Evolutionary conservation across 1,284 basidiomycete genomes (phyloP).

Genomic region (Sutorius eximius): DNA sequence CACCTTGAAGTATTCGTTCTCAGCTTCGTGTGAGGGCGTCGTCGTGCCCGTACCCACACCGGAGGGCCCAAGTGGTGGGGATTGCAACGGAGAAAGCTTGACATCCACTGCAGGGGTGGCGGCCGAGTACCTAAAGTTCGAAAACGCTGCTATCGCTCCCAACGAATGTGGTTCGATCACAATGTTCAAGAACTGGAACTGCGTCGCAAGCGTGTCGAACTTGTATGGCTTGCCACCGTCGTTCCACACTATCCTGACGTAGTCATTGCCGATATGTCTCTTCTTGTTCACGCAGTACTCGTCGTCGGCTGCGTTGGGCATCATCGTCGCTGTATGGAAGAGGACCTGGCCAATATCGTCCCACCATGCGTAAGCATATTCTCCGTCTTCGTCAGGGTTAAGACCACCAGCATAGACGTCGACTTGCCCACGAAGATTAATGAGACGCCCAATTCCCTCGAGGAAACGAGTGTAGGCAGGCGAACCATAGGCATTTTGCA

Average conservation of each 20-base stretch:
- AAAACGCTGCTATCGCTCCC: constrained; percentile 78
- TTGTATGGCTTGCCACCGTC: constrained; percentile 85
- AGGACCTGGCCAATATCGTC: constrained; percentile 96
- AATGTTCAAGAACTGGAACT: constrained; percentile 98
- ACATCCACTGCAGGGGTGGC: constrained; percentile 9
- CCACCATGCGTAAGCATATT: constrained; percentile 98
- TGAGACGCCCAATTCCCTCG: constrained; percentile 84
- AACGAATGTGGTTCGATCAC: constrained; percentile 93
- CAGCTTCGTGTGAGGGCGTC: constrained; percentile 47
- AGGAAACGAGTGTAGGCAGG: constrained; percentile 94
- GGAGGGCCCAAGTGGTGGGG: constrained; percentile 18
- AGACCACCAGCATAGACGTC: constrained; percentile 96
- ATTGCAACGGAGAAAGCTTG: constrained; percentile 24
- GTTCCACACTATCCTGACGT: constrained; percentile 96
- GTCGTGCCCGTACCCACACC: constrained; percentile 6
- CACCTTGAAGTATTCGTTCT: constrained; percentile 91
- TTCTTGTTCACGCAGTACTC: constrained; percentile 82
- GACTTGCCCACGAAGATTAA: constrained; percentile 87
- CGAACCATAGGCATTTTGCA: constrained; percentile 90
- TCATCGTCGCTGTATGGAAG: constrained; percentile 96
- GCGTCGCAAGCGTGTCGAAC: constrained; percentile 89
- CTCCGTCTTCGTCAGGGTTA: constrained; percentile 85
- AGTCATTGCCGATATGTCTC: constrained; percentile 92
- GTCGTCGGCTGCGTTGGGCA: constrained; percentile 81
- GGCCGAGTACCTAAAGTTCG: constrained; percentile 43